These are phyloP conservation scores for Lepiota venenata DNA, from an alignment of 768 basidiomycete genomes.

Conservation along the genomic window DNA sequence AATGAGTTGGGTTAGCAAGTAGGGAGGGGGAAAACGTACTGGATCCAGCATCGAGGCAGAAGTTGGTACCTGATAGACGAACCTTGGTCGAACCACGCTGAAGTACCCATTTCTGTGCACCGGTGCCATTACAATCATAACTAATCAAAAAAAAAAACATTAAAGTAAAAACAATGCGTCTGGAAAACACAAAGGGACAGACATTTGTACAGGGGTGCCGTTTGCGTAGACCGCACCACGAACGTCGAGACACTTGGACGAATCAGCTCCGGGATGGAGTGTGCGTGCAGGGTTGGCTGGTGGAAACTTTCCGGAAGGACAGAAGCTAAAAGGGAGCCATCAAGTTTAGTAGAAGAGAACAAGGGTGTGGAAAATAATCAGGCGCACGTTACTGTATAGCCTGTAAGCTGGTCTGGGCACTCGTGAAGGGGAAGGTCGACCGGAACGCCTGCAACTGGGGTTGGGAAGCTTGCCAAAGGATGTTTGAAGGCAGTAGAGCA, in stretches of 20 bases:
- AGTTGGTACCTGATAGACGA: constrained; percentile 26
- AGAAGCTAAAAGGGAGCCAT: constrained; percentile 20
- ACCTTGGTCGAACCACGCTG: constrained; percentile 24
- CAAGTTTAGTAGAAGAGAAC: not conserved
- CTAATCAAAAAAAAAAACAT: constrained; percentile 18
- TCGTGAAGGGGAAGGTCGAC: constrained; percentile 19
- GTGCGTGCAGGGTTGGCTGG: not conserved
- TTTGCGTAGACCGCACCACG: constrained; percentile 25
- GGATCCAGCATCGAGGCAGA: constrained; percentile 32
- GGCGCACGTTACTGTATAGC: constrained; percentile 24
- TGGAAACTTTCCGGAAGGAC: constrained; percentile 22
- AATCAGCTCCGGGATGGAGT: constrained; percentile 25
- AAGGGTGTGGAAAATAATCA: not conserved
- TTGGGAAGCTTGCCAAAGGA: constrained; percentile 22
- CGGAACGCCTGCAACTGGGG: constrained; percentile 12
- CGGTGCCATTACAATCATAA: constrained; percentile 29
- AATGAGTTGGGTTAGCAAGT: not conserved
- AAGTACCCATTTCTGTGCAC: constrained; percentile 28
- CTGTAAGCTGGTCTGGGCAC: constrained; percentile 18
- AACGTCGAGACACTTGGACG: constrained; percentile 30
- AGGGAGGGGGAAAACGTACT: constrained; percentile 16
- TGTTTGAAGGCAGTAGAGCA: constrained; percentile 22
- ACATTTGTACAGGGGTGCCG: constrained; percentile 34
- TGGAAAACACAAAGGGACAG: not conserved
- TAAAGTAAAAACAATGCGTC: no score